Percentiles rank a stretch among this genome's conserved stretches.
These are phyloP conservation scores for Moesziomyces aphidis DNA, from an alignment of 1,284 basidiomycete species.

Conservation along the genomic window DNA sequence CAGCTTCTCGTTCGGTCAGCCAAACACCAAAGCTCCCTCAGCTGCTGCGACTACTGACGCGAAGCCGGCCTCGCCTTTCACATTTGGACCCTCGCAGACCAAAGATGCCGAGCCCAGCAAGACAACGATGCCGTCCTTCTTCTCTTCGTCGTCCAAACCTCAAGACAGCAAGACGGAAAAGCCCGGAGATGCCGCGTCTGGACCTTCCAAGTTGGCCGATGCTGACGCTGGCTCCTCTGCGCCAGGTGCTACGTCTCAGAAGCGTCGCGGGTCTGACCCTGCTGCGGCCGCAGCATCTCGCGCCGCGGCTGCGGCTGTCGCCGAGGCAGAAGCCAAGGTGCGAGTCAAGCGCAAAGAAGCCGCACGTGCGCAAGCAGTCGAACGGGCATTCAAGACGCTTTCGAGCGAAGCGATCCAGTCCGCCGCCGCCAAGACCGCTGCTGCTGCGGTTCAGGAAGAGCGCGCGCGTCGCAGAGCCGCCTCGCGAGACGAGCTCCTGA, in stretches of 20 bases:
- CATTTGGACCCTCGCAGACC: constrained; percentile 14
- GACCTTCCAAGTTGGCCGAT: neutral
- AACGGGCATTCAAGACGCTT: constrained; percentile 23
- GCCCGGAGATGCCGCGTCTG: neutral
- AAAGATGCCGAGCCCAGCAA: constrained; percentile 1
- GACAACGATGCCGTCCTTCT: constrained; percentile 27
- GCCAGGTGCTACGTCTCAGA: constrained; percentile 2
- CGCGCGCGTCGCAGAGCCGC: constrained; percentile 19
- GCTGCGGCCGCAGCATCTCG: constrained; percentile 14
- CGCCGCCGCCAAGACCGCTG: constrained; percentile 10
- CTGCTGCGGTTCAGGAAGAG: constrained; percentile 18
- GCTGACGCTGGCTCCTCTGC: neutral
- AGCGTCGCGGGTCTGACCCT: constrained; percentile 19
- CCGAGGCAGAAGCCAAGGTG: constrained; percentile 11
- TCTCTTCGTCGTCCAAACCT: constrained; percentile 8
- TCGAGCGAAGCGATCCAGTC: constrained; percentile 16
- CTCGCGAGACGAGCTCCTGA: constrained; percentile 20
- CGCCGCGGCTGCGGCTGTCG: constrained; percentile 21
- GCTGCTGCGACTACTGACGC: neutral
- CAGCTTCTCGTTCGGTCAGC: constrained; percentile 29
- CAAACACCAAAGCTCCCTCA: constrained; percentile 1
- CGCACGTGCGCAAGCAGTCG: constrained; percentile 10
- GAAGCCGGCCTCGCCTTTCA: constrained; percentile 9
- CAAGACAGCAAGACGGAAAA: constrained; percentile 9
- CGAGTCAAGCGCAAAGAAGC: constrained; percentile 19